A percentile compares a stretch with the other conserved stretches of the same genome.
Conservation (phyloP, 805 yeast genomes). For the Cyberlindnera misumaiensis region DNA sequence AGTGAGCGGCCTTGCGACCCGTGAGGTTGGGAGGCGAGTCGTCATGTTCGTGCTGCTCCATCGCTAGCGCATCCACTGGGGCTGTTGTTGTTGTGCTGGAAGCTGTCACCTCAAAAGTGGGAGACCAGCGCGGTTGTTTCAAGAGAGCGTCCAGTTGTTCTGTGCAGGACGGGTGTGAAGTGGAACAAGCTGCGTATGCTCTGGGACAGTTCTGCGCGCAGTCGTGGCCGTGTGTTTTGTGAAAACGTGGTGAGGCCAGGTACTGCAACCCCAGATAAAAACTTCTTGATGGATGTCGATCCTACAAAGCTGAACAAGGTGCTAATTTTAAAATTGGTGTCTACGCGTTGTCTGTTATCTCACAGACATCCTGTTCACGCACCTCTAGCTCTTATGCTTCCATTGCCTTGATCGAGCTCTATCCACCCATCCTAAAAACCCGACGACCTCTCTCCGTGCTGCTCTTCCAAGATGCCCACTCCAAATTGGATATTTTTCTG, state of each 20-base stretch:
- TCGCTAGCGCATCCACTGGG: background rate
- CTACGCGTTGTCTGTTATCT: background rate
- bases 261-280: constrained; percentile 1
- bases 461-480: constrained; percentile 24
- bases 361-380: too few species aligned
- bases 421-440: background rate
- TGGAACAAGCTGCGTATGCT: too few species aligned
- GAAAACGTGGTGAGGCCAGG: constrained; percentile 9
- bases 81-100: background rate
- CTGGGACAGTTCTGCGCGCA: too few species aligned
- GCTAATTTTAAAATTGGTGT: background rate
- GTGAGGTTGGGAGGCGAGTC: constrained; percentile 21
- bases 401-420: too few species aligned
- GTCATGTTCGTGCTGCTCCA: background rate
- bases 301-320: too few species aligned
- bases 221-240: background rate
- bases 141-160: too few species aligned
- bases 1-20: constrained; percentile 53
- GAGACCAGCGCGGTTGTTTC: too few species aligned
- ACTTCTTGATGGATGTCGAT: background rate
- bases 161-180: too few species aligned
- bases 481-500: constrained; percentile 29
- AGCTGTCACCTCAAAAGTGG: background rate
- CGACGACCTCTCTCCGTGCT: constrained; percentile 1
- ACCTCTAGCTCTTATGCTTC: too few species aligned